Base-by-base conservation (phyloP, 2,329 filamentous ascomycete species). In the Chalaropsis thielavioides region DNA sequence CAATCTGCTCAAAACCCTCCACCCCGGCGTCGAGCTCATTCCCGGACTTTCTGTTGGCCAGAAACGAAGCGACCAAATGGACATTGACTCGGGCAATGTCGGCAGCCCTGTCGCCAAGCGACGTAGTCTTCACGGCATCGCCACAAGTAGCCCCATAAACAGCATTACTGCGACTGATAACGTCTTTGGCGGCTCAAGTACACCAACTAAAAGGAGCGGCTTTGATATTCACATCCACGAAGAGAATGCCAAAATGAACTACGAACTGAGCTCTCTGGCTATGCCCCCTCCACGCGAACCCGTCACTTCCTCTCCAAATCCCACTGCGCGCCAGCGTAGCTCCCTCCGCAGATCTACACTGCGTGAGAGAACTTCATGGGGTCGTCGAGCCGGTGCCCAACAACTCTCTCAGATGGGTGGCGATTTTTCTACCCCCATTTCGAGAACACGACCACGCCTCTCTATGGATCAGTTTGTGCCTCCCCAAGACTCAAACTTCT, bases 61-160 rank as follows among this genome's bases (percentile, higher is more conserved):
- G 27, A 92, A 4, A 77, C 97, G 70, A 96, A 97, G 80, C 86
- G 94, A 70, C 92, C 88, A 72, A 92, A 97, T 95, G 88, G 90
- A 90, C 71, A 77, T 95, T 61, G 92, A 95, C 71, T 87, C 89
- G 68, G 80, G 85, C 35, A 87, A 82, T 70, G 80, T 88, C 65
- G 89, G 89, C 69, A 96, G 89, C 71, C 92, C 94, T 0, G 89
- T 92, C 67, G 89, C 92, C 59, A 96, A 96, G 78, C 83, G 94
- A 69, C 85, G 94, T 71, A 96, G 92, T 75, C 76, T 95, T 70
- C 90, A 96, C 73, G 87, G 87, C 61, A 82, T 85, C 54, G 79
- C 86, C n/a, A 62, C 56, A 11, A 64, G 62, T 51, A 67, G 65
- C 44, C 65, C 65, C 4, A 62, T 64, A 41, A 67, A 62, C 49